phyloP scores from a whole-genome alignment of 164 flowering plant species.

The Warburgia ugandensis region DNA sequence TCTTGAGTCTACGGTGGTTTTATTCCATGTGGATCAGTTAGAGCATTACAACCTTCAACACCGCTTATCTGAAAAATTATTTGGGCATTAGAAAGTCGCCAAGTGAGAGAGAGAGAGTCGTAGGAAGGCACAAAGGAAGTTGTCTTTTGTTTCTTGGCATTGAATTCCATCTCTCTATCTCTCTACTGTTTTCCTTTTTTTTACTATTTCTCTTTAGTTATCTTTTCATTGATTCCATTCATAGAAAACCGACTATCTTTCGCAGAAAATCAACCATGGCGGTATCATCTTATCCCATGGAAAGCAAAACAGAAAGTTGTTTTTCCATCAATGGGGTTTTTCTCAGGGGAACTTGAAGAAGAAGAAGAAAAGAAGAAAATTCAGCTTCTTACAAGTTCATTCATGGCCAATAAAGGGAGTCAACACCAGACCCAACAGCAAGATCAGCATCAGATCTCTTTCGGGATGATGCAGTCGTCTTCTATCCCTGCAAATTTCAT shows the following conservation, averaged over 20 bases:
- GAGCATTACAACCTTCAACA: too few relatives aligned
- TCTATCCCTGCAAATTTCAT: constrained; percentile 45
- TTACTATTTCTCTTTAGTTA: background rate
- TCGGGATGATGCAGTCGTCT: constrained; percentile 60
- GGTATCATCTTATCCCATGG: constrained; percentile 9
- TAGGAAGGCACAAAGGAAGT: constrained; percentile 10
- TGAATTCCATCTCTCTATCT: constrained; percentile 25
- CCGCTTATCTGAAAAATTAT: constrained; percentile 32
- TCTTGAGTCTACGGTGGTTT: constrained; percentile 20
- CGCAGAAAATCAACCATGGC: constrained; percentile 13
- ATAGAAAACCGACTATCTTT: constrained; percentile 22
- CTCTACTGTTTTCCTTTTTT: background rate
- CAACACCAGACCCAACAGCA: constrained; percentile 14
- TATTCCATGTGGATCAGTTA: too few relatives aligned
- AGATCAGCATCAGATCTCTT: constrained; percentile 35
- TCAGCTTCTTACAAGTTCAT: constrained; percentile 4
- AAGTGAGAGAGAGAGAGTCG: constrained; percentile 14
- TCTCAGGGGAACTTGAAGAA: constrained; percentile 11
- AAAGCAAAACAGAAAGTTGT: constrained; percentile 16
- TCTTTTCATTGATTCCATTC: constrained; percentile 1
- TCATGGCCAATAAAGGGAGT: constrained; percentile 36
- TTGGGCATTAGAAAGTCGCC: constrained; percentile 23
- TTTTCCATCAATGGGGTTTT: constrained; percentile 37
- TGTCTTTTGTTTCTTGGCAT: constrained; percentile 42
- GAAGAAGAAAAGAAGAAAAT: constrained; percentile 5